Evolutionary conservation across 1,284 basidiomycete species (phyloP), one percentile per base, ranked within the genome.

Genomic region (Heterobasidion parviporum): DNA sequence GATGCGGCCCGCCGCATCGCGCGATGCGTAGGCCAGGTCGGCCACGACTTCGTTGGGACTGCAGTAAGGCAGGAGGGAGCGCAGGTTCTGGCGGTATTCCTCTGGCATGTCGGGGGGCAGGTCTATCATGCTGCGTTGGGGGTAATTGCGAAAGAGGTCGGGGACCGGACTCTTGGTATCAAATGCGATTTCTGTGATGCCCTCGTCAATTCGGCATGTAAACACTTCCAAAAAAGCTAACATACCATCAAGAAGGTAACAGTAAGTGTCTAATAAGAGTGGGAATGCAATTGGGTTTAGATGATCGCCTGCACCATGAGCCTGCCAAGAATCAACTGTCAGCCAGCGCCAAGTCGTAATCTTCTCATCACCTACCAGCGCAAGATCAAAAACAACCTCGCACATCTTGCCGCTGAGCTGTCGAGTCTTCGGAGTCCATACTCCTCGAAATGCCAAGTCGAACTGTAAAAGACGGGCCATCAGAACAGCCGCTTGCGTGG

Each of bases 161-260:
- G 65, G 61, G 6, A 62, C 59, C 0, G 71, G 68, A 18, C 74
- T 67, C 69, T 83, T 88, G 20, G 72, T 64, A 59, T 87, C 83
- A 8, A 68, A 65, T 3, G 85, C 80, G 49, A 85, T 75, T 65
- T 89, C 89, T 90, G 62, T 15, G 50, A 8, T 50, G 44, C 38
- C 46, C 35, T 41, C n/a, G 38, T 33, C 53, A 49, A n/a, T 44
- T 53, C 41, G 46, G 9, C 20, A 14, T 54, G 33, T 8, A 12
- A 35, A 15, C 3, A 14, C 35, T 34, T 15, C 4, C 26, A 59
- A 20, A 36, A 15, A 14, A 10, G 36, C 3, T 44, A 14, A 62
- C 77, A 61, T 63, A 88, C 89, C 89, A 63, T 91, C 88, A 44
- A 87, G 73, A 8, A 88, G 68, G 64, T 84, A 87, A 63, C 81